Evolutionary conservation across 2,329 filamentous ascomycete genomes (phyloP).

Genomic region (Lachnellula occidentalis): DNA sequence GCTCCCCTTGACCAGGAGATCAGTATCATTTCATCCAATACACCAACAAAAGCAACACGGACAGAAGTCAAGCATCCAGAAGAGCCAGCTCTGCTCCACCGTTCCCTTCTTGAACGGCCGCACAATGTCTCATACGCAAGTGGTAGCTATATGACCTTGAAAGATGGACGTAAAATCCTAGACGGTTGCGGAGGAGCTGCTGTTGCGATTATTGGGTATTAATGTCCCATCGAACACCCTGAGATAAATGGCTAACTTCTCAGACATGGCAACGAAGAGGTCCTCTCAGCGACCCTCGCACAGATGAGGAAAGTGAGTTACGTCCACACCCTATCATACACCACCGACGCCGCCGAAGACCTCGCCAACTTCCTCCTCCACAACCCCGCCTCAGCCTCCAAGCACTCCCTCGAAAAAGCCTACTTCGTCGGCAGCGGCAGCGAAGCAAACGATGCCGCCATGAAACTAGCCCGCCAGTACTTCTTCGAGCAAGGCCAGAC

Average conservation of each 20-base stretch:
- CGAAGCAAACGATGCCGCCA: conserved; percentile 37
- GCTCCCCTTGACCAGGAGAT: too few relatives aligned
- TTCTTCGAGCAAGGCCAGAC: conserved; percentile 46
- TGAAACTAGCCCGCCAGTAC: conserved; percentile 54
- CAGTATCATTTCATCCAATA: too few relatives aligned
- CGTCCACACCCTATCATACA: conserved; percentile 51
- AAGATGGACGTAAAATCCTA: conserved; percentile 32
- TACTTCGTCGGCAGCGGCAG: background rate
- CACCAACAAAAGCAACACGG: too few relatives aligned
- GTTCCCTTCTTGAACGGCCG: too few relatives aligned
- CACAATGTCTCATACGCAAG: too few relatives aligned
- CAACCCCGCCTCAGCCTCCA: too few relatives aligned
- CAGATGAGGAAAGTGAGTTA: conserved; percentile 56
- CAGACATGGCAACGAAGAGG: conserved; percentile 53
- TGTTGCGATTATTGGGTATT: conserved; percentile 54
- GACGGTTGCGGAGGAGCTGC: conserved; percentile 69
- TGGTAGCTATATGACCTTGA: too few relatives aligned
- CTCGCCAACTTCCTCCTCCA: conserved; percentile 20
- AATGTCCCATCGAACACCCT: too few relatives aligned
- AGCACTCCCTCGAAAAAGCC: too few relatives aligned
- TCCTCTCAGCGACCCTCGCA: conserved; percentile 49
- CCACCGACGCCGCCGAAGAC: conserved; percentile 45
- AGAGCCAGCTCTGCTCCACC: too few relatives aligned
- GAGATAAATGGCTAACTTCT: too few relatives aligned
- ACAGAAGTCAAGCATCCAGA: too few relatives aligned